Evolutionary conservation across 164 flowering plant species (phyloP), one percentile per base, ranked within the genome.

Genomic region (Buxus sempervirens): DNA sequence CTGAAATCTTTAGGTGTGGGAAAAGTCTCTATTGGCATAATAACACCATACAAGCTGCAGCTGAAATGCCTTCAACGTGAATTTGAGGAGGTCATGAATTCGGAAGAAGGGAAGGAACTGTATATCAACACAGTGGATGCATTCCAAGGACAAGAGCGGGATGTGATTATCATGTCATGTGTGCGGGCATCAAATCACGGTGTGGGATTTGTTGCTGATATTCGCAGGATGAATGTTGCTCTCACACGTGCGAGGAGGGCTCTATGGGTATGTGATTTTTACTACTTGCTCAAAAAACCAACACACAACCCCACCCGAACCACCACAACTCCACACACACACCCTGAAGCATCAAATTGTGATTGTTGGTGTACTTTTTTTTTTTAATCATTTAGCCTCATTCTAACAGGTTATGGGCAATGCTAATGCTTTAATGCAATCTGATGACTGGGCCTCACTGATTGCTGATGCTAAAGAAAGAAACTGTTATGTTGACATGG

Each of bases 121-220:
- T 95, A 95, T 63, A 91, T 95, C 21, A 95, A 95, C 69, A 95
- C 98, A 25, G 98, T 95, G 42, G 98, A 95, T 81, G 98, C 98
- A 69, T 95, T 95, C 71, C 98, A 95, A 75, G 98, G 98, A n/a
- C 98, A 95, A 68, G 98, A 95, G 62, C 89, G 97, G 38, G 98
- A 90, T 85, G 94, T 91, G 54, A 90, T 95, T 62, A 95, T 95
- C 55, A 95, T 95, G 98, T 95, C 98, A 3, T 95, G 98, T 83
- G 98, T 95, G 36, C 96, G 97, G 68, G 97, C 98, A 21, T 95
- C 98, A 54, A 68, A 65, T 65, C 96, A 89, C 72, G 97, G 98
- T 16, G 97, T 95, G 66, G 98, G 98, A 49, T 95, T 95, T 82
- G 98, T 95, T 75, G 90, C 98, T 54, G 98, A 95, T 77, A 86